Base-by-base conservation (phyloP, 2,329 filamentous ascomycete species). In the Apiospora sp. region DNA sequence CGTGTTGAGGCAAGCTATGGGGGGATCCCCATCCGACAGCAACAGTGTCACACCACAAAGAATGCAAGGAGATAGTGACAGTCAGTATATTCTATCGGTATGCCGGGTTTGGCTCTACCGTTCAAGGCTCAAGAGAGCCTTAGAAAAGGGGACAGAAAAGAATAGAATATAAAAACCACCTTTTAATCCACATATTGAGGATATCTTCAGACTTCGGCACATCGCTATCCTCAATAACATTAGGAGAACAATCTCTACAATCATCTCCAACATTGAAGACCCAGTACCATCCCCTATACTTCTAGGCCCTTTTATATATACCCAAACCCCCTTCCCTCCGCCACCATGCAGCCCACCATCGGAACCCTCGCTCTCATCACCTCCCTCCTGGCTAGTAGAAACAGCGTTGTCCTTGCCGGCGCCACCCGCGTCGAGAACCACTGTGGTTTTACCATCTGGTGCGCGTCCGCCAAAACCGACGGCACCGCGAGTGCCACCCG, bases 361-460 rank as follows among this genome's bases (percentile, higher is more conserved):
- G 41, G 34, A 46, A 27, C 37, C 22, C 19, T 46, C 30, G n/a
- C 37, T 46, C 37, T 44, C 13, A 19, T 19, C 1, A 12, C n/a
- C 64, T n/a, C 12, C 3, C n/a, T 46, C 22, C 19, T 67, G 8
- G n/a, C n/a, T 30, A 13, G 3, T 22, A n/a, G 7, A 0, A 41
- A 19, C n/a, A 43, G n/a, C 27, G 64, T 43, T 10, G 64, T 43
- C 3, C 10, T 27, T 12, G 37, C 64, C 13, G 64, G 64, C 37
- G 19, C 7, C 12, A 68, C 37, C 12, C 64, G 64, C 6, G n/a
- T 46, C n/a, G 37, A 46, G 14, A 68, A 68, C 22, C 37, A 68
- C 27, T 68, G 67, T 13, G 67, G n/a, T 7, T 68, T 68, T 13
- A 27, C 67, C 41, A 30, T 68, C 67, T 46, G 19, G 41, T 68